These are phyloP conservation scores for Saposhnikovia divaricata DNA, from an alignment of 129 eudicot genomes.

Conservation along the genomic window DNA sequence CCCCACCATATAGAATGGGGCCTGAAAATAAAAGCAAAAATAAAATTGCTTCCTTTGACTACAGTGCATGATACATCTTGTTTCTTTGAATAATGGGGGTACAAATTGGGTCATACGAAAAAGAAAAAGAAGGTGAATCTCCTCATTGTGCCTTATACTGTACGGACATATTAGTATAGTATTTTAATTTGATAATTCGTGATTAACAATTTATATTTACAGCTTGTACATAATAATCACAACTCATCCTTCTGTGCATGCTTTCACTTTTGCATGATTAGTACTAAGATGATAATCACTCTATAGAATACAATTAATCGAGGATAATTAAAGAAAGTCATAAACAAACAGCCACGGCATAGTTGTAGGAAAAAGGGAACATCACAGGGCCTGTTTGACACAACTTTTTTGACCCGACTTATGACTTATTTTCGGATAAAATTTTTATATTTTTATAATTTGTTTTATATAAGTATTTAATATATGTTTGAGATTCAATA, in stretches of 20 bases:
- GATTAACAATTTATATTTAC: neutral
- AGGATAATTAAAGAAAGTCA: neutral
- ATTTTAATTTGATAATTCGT: neutral
- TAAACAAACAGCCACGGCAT: neutral
- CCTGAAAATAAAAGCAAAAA: conserved; percentile 1
- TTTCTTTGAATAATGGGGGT: neutral
- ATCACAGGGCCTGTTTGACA: too few relatives aligned
- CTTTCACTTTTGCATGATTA: neutral
- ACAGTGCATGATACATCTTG: neutral
- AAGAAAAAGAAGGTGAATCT: conserved; percentile 2
- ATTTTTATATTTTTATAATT: too few relatives aligned
- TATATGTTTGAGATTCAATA: too few relatives aligned
- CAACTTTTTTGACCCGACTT: too few relatives aligned
- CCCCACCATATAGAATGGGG: neutral
- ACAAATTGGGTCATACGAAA: neutral
- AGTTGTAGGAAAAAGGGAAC: neutral
- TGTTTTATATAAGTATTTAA: too few relatives aligned
- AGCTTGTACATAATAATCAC: neutral
- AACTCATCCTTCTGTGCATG: neutral
- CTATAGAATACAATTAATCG: too few relatives aligned
- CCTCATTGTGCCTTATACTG: neutral
- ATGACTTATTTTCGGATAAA: too few relatives aligned
- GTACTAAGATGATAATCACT: neutral
- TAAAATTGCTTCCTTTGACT: neutral
- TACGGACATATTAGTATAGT: neutral